Evolutionary conservation across 1,284 basidiomycete species (phyloP), one percentile per base, ranked within the genome.

Genomic region (Fistulinella cinereoalba): DNA sequence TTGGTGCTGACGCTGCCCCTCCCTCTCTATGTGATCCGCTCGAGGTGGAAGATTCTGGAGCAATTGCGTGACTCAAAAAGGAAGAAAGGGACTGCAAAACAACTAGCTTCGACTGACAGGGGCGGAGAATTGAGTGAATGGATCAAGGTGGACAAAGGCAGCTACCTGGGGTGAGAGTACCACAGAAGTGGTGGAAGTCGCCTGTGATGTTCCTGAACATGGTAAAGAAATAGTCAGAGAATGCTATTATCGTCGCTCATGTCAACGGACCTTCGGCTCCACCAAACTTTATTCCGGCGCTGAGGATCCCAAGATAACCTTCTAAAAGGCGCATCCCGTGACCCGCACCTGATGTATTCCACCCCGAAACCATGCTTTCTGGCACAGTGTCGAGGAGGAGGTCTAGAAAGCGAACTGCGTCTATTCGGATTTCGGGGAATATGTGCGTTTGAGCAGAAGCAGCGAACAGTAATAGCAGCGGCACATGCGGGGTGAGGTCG

Each of bases 371-470:
- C 13, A 94, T 80, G 9, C 77, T 70, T 13, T 75, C 72, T 1
- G 93, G 91, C 3, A 89, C 79, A 41, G 76, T 64, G 28, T 88
- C 83, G 3, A 98, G 75, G 28, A 94, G 77, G 13, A 97, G 66
- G 58, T 91, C 80, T 41, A 99, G 69, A 52, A 95, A 80, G 22
- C 83, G 81, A 52, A 96, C 77, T 1, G 93, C 92, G 62, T 98
- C 96, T 37, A 97, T 77, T 9, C 93, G 79, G 48, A 98, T 90
- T 58, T 95, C 91, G 9, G 93, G 92, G 65, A 94, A 96, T 47
- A 99, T 97, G 60, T 97, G 89, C 0, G 92, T 94, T 64, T 97
- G 86, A 0, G 92, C 92, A 4, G 95, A 96, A 2, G 91, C 85
- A 0, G 85, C 83, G 65, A 93, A 97, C 12, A 97, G 79, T 15